Evolutionary conservation across 2,329 filamentous ascomycete genomes (phyloP).

Genomic region (Colletotrichum phormii): DNA sequence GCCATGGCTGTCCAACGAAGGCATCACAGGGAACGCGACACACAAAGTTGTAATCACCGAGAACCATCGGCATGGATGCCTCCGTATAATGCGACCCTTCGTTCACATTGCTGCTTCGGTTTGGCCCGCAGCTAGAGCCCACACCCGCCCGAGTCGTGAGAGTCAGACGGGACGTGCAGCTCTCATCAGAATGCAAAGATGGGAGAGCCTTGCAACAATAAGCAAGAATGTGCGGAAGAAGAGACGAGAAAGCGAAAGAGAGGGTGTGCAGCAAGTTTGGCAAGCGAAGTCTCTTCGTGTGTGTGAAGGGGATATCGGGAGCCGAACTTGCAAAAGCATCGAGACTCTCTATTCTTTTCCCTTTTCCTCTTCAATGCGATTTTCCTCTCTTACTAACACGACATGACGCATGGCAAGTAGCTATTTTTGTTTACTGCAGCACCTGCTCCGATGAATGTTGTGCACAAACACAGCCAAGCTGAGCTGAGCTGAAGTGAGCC

Average conservation of each 20-base stretch:
- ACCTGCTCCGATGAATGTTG: not conserved
- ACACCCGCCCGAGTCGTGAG: slow-evolving; percentile 2
- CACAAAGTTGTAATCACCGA: slow-evolving; percentile 4
- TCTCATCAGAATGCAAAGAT: slow-evolving; percentile 17
- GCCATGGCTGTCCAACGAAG: slow-evolving; percentile 17
- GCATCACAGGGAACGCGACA: slow-evolving; percentile 29
- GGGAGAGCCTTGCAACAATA: slow-evolving; percentile 32
- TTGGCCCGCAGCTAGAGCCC: slow-evolving; percentile 16
- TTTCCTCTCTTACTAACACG: not conserved
- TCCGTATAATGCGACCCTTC: slow-evolving; percentile 14
- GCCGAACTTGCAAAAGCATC: slow-evolving; percentile 12
- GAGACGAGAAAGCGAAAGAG: not conserved
- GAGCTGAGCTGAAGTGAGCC: slow-evolving; percentile 6
- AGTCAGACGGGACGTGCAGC: slow-evolving; percentile 8
- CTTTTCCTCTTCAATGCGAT: not conserved
- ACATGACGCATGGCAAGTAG: not conserved
- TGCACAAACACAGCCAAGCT: slow-evolving; percentile 9
- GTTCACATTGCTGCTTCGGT: slow-evolving; percentile 6
- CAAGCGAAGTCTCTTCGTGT: slow-evolving; percentile 11
- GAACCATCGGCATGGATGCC: not conserved
- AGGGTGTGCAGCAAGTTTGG: slow-evolving; percentile 4
- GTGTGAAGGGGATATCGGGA: slow-evolving; percentile 2
- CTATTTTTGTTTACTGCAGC: slow-evolving; percentile 19
- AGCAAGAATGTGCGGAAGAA: slow-evolving; percentile 20
- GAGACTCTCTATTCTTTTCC: not conserved